phyloP scores from a whole-genome alignment of 148 eudicot genomes.

The Chenopodium quinoa region DNA sequence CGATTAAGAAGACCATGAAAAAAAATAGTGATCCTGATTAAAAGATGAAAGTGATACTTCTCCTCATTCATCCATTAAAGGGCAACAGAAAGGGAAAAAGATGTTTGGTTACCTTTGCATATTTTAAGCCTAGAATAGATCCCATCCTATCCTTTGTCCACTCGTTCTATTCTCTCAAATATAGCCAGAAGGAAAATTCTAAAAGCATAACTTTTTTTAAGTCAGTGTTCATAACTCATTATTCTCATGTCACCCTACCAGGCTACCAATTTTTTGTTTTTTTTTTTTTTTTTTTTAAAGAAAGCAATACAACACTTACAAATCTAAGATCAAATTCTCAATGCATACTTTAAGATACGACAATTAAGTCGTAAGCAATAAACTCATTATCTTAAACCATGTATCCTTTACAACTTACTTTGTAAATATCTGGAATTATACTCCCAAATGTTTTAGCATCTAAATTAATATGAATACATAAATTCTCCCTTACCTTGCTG shows the following conservation, averaged over 20 bases:
- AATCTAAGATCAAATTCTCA: not conserved
- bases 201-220: not conserved
- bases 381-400: not conserved
- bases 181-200: not conserved
- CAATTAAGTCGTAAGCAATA: not conserved
- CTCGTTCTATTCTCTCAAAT: not conserved
- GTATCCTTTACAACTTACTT: not conserved
- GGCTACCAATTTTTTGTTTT: not conserved
- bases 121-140: conserved; percentile 1
- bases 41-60: conserved; percentile 2
- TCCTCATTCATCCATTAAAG: conserved; percentile 5
- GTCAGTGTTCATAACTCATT: not conserved
- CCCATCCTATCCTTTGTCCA: not conserved
- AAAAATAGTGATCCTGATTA: not conserved
- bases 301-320: not conserved
- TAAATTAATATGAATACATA: not conserved
- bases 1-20: not conserved
- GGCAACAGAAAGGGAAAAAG: conserved; percentile 4
- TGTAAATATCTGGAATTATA: not conserved
- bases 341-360: too few relatives aligned
- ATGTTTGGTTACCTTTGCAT: conserved; percentile 8
- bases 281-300: too few relatives aligned
- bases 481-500: conserved; percentile 50
- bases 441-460: not conserved
- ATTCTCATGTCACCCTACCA: not conserved